Evolutionary conservation across 352 stramenopile genomes (phyloP), one percentile per base, ranked within the genome.

Genomic region (Phytophthora palmivora): DNA sequence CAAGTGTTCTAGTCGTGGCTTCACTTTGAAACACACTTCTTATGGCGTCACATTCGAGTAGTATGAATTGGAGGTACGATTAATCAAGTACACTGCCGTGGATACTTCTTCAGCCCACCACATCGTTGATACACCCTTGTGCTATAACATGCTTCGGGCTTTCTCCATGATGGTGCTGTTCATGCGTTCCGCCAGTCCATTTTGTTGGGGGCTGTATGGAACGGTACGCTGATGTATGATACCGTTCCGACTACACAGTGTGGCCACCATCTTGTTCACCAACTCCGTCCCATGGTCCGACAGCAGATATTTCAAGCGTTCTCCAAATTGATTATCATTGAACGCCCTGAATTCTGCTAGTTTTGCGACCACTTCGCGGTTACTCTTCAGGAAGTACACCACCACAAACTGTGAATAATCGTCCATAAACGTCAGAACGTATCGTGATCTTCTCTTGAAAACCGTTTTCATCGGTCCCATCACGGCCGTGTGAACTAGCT

Each of bases 271-370:
- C 18, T 74, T 67, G 38, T 67, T 67, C 2, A 61, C 45, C 16
- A 63, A 61, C 50, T 82, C 66, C 7, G 56, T 57, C 15, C 66
- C 73, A 14, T 75, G 75, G 42, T 79, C 69, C 0, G 73, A 67
- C 0, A 69, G 26, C 4, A 42, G 4, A 82, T 22, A 47, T 19
- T 33, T 43, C 11, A 77, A 39, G 0, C 43, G 57, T 32, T 34
- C 24, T 38, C 57, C 49, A n/a, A 44, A 70, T 41, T 76, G 62
- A 19, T 55, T 50, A n/a, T 74, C 55, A 2, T 55, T 22, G n/a
- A n/a, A n/a, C n/a, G n/a, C n/a, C n/a, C n/a, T n/a, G n/a, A n/a
- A n/a, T n/a, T n/a, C n/a, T n/a, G n/a, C 48, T 2, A 73, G 48
- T 34, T 64, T 69, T 32, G 26, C 26, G 26, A 8, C 30, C 16